Base-by-base conservation (phyloP, 2,329 filamentous ascomycete species). In the Iodosphaeria phyllophila region DNA sequence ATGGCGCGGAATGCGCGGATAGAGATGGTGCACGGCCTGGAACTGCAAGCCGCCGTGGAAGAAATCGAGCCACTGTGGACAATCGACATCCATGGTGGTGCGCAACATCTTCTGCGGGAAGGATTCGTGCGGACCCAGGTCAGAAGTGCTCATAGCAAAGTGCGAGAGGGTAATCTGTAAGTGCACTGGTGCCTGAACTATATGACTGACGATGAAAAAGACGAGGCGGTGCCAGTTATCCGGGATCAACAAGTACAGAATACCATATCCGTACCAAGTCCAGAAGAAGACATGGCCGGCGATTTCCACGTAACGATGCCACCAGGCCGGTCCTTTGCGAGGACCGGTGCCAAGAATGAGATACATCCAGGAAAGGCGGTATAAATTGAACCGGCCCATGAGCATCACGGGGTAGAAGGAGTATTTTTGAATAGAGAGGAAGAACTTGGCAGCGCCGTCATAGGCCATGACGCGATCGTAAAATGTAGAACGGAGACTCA, bases 71-170 rank as follows among this genome's bases (percentile, higher is more conserved):
- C 83, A 92, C 8, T 64, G 58, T 1, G 82, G 79, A 42, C 82
- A 92, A 43, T 89, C 80, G 13, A 92, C 72, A 34, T 92, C 82
- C 82, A 92, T 92, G 8, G 83, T 92, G 1, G 83, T 92, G 36
- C 84, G 73, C 22, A 92, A 60, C 74, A 91, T 89, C 47, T 74
- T 78, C 49, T 92, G 82, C 1, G 83, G 71, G 46, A 92, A 92
- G 0, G 78, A 89, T 46, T 92, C 83, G 25, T 73, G 60, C 2
- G 76, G 70, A 0, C 84, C 84, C 8, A 92, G 59, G 39, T 92
- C 80, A 8, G 78, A 65, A 0, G 83, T 92, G 37, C 78, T 86
- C 83, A 92, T 92, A 35, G 79, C 79, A 48, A 91, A 92, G 49
- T 92, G 83, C 3, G 78, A 89, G 11, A 92, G 64, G 0, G 82